A percentile compares a stretch with the other conserved stretches of the same genome.
phyloP scores from a whole-genome alignment of 371 early-diverging fungal genomes.

The Smittium culicis region DNA sequence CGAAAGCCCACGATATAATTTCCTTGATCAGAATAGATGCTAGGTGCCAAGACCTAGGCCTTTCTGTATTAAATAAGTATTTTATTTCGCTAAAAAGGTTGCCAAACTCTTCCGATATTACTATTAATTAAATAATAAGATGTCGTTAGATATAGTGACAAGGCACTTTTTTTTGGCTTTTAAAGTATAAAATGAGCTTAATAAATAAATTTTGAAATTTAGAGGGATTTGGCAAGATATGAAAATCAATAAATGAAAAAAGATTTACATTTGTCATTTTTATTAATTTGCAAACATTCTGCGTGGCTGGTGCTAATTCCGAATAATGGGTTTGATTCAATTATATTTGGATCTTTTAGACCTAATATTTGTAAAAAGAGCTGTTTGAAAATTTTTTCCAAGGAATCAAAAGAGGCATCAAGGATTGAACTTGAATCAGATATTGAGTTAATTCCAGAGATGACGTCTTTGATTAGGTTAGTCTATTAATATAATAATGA shows the following conservation, averaged over 20 bases:
- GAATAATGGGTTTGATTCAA: no score
- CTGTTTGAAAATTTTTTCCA: slow-evolving; percentile 1
- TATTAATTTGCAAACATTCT: no score
- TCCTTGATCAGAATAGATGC: slow-evolving; percentile 24
- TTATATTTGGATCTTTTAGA: no score
- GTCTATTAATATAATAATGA: neutral
- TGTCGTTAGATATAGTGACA: no score
- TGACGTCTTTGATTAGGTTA: neutral
- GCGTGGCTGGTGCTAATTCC: no score
- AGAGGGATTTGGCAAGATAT: neutral
- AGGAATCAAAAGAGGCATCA: slow-evolving; percentile 7
- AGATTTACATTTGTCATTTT: neutral
- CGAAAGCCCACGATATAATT: slow-evolving; percentile 23
- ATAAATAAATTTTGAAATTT: neutral
- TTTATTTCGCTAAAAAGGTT: neutral
- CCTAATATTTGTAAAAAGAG: neutral
- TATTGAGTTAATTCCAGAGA: neutral
- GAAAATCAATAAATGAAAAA: neutral
- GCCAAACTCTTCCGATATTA: neutral
- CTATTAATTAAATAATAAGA: neutral
- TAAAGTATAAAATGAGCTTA: neutral
- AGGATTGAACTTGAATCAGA: slow-evolving; percentile 4
- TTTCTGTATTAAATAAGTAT: slow-evolving; percentile 22
- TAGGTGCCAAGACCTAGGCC: slow-evolving; percentile 29
- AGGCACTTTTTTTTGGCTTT: no score